Base-by-base conservation (phyloP, 176 grass and related monocot species). In the Musa itinerans region DNA sequence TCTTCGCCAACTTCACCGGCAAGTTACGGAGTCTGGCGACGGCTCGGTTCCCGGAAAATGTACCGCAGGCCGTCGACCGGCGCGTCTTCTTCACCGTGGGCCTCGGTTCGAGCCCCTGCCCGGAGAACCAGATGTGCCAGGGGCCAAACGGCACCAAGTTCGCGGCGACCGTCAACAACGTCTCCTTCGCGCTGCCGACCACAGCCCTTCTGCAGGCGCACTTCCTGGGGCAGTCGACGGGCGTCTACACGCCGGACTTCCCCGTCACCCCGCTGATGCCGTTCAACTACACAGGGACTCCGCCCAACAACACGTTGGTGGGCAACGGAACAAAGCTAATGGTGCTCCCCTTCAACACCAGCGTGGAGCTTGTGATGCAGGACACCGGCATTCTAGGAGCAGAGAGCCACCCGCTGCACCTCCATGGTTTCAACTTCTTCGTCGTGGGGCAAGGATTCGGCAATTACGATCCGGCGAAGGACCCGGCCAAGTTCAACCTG, bases 371-470 rank as follows among this genome's bases (percentile, higher is more conserved):
- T 15, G 57, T 62, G 57, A 62, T 62, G 57, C 57, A 62, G 14
- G 57, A 62, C 57, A 62, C 57, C 57, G 21, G 57, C 57, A n/a
- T 62, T n/a, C 57, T 62, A 4, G 57, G 57, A n/a, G 15, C 57
- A 3, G 57, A 62, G 17, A 62, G 57, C 57, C 57, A 62, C 57
- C 57, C 57, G 57, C 17, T 62, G 57, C 57, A 62, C 57, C 57
- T 62, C 17, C 57, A 62, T 62, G 57, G 57, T 17, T 62, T 62
- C 57, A 62, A 62, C 57, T 62, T 62, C 57, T 62, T 62, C 57
- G 57, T 62, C 57, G 17, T 62, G 17, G 57, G 17, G 6, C 57
- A 62, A 21, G 57, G 57, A n/a, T 62, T 62, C 57, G 57, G 57
- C 13, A 62, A 62, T n/a, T 62, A 17, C 57, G 57, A 62, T n/a